Base-by-base conservation (phyloP, 2,329 filamentous ascomycete species). In the Allantophomopsis cytisporea region DNA sequence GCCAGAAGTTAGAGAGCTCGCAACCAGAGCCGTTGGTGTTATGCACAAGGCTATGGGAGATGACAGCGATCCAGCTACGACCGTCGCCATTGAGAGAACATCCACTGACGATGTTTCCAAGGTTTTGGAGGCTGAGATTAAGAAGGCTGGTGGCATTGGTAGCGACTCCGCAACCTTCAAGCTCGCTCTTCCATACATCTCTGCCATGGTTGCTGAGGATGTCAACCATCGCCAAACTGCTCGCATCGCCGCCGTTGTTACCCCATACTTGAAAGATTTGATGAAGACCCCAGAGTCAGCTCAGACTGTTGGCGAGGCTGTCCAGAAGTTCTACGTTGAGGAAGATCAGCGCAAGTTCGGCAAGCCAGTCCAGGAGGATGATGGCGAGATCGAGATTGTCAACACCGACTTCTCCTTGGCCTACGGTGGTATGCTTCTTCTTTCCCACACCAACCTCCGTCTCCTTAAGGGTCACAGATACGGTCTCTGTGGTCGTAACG, bases 391-490 rank as follows among this genome's bases (percentile, higher is more conserved):
- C 16, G 91, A 96, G 62, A 94, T 98, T 55, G 91, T 98, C 57
- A 96, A 98, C 54, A 89, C 91, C 35, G 83, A 91, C 57, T 98
- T 98, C 67, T 98, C 91, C 15, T 75, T 98, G 17, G 91, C 88
- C 36, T 98, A 98, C 55, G 91, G 91, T 58, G 91, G 91, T 54
- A 96, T 95, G 88, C 76, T 98, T 49, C 68, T 98, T 45, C 73
- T 98, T 16, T 95, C 87, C 5, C 91, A 96, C 65, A 95, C 91
- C 49, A 96, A 95, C 59, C 69, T 98, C 34, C 80, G 87, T 33
- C 76, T 98, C 7, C 73, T 96, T 54, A 95, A 96, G 69, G 91
- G 91, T 41, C 91, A 96, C 62, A 82, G 91, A 43, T 98, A 98
- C 58, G 91, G 91, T 59, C 83, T 98, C 14, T 95, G 89, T 54